Conservation (phyloP, 495 filamentous ascomycete species). For the Penicillium paxilli region DNA sequence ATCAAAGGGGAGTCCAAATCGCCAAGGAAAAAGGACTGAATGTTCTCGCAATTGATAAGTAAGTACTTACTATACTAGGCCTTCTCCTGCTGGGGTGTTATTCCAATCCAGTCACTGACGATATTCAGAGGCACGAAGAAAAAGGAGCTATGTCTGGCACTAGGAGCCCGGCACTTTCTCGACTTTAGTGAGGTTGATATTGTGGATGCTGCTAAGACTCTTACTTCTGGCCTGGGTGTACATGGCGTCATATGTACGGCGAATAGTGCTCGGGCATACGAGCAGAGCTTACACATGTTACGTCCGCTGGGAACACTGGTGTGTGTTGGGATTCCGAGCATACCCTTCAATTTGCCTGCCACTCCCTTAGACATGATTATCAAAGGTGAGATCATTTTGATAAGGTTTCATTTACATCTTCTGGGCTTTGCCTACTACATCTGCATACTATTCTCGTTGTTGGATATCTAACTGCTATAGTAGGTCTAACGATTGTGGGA, state of each 20-base stretch:
- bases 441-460: too few relatives aligned
- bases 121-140: conserved; percentile 37
- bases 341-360: conserved; percentile 36
- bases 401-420: too few relatives aligned
- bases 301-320: conserved; percentile 42
- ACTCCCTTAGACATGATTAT: conserved; percentile 48
- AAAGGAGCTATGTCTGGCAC: conserved; percentile 37
- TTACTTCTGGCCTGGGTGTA: conserved; percentile 38
- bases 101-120: background rate
- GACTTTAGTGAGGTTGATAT: conserved; percentile 43
- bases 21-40: conserved; percentile 39
- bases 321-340: conserved; percentile 44
- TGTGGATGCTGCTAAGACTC: conserved; percentile 29
- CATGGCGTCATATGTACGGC: conserved; percentile 48
- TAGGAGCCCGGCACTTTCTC: conserved; percentile 39
- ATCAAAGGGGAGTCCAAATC: conserved; percentile 42
- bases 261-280: conserved; percentile 39
- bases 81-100: background rate
- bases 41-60: conserved; percentile 48
- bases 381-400: conserved; percentile 35
- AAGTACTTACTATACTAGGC: background rate
- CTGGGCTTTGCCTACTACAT: too few relatives aligned
- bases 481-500: conserved; percentile 41
- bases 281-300: conserved; percentile 39
- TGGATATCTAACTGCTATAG: background rate